phyloP scores from a whole-genome alignment of 2,329 filamentous ascomycete genomes.

The Pseudogymnoascus sp. region DNA sequence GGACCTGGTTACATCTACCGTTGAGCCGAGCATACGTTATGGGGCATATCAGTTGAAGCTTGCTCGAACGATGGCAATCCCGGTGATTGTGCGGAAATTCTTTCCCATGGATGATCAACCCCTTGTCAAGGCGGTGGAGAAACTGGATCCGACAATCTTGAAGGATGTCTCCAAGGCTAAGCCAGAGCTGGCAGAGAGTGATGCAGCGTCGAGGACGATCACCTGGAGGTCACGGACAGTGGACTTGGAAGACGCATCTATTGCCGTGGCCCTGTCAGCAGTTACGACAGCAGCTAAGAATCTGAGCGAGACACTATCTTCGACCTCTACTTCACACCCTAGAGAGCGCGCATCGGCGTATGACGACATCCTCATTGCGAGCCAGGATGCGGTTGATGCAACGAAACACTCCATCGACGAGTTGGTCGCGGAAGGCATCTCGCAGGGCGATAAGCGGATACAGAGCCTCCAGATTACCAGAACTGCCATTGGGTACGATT shows the following conservation, averaged over 20 bases:
- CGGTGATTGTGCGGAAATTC: slow-evolving; percentile 66
- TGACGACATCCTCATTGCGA: slow-evolving; percentile 80
- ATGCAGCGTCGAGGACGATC: slow-evolving; percentile 62
- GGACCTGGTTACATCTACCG: slow-evolving; percentile 73
- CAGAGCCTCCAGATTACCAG: slow-evolving; percentile 87
- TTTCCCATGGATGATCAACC: slow-evolving; percentile 59
- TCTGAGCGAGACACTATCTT: slow-evolving; percentile 40
- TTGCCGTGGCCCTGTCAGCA: slow-evolving; percentile 71
- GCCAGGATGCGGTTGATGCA: slow-evolving; percentile 88
- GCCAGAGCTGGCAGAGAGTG: slow-evolving; percentile 40
- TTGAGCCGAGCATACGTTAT: slow-evolving; percentile 90
- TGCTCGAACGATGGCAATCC: slow-evolving; percentile 73
- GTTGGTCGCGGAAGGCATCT: slow-evolving; percentile 70
- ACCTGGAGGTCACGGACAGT: slow-evolving; percentile 81
- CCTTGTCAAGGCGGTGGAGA: slow-evolving; percentile 59
- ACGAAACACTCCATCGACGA: slow-evolving; percentile 92
- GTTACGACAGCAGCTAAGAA: slow-evolving; percentile 47
- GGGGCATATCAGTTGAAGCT: slow-evolving; percentile 88
- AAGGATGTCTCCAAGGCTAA: slow-evolving; percentile 45
- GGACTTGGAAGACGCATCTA: slow-evolving; percentile 84
- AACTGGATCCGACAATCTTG: slow-evolving; percentile 59
- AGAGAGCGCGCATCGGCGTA: slow-evolving; percentile 77
- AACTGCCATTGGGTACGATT: slow-evolving; percentile 86
- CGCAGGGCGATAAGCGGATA: slow-evolving; percentile 77
- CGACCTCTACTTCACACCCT: slow-evolving; percentile 36